Percentiles rank a stretch among this genome's conserved stretches.
Evolutionary conservation across 1,139 yeast species (phyloP).

Genomic region (Suhomyces wounanorum): DNA sequence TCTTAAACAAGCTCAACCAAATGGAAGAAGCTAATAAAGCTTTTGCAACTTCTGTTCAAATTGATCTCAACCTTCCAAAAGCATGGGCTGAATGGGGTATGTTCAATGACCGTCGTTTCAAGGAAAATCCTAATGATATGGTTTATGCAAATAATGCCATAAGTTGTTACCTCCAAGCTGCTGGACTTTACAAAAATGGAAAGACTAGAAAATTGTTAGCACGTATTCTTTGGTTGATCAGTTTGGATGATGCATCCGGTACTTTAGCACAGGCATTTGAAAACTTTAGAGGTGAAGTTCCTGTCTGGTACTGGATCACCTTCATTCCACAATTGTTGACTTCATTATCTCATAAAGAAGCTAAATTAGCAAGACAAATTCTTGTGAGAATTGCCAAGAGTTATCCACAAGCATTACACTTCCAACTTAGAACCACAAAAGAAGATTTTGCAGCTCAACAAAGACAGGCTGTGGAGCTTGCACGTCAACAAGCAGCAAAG

Average conservation of each 20-base stretch:
- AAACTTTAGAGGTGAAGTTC: conserved; percentile 91
- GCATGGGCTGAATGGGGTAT: conserved; percentile 99
- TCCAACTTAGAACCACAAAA: conserved; percentile 90
- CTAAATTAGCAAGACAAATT: conserved; percentile 81
- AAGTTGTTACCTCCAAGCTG: conserved; percentile 95
- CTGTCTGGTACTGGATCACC: conserved; percentile 99
- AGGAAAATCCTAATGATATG: conserved; percentile 81
- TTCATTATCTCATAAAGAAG: conserved; percentile 88
- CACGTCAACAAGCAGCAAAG: conserved; percentile 36
- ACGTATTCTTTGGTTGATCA: conserved; percentile 88
- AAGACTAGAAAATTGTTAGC: conserved; percentile 88
- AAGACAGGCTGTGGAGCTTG: conserved; percentile 69
- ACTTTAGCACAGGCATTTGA: conserved; percentile 86
- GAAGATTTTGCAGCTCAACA: conserved; percentile 91
- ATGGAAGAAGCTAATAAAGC: conserved; percentile 97
- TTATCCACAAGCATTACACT: conserved; percentile 96
- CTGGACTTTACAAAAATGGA: conserved; percentile 91
- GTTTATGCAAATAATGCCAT: conserved; percentile 91
- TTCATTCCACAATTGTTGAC: conserved; percentile 93
- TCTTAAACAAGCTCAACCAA: conserved; percentile 83
- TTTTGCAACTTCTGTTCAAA: conserved; percentile 95
- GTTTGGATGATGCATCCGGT: conserved; percentile 85
- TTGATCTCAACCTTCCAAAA: conserved; percentile 88
- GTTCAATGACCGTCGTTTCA: conserved; percentile 86
- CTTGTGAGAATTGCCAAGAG: conserved; percentile 91